Conservation (phyloP, 108 stramenopile genomes). For the Cyclotella choctawhatcheeana region DNA sequence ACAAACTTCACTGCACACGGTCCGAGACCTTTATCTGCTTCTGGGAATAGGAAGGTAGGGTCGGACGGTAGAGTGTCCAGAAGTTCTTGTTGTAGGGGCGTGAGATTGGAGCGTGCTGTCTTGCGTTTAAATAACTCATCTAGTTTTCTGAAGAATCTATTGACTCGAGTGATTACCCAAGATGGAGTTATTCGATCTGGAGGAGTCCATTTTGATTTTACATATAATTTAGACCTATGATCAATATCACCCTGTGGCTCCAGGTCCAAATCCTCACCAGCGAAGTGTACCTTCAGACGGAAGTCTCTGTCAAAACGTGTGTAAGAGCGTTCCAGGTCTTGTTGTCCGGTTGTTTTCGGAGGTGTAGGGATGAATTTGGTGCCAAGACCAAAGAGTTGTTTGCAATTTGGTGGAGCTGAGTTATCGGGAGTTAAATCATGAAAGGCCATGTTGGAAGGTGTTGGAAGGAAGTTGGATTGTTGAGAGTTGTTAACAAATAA, state of each 20-base stretch:
- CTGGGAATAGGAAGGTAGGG: slow-evolving; percentile 1
- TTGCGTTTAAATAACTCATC: background rate
- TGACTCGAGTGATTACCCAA: background rate
- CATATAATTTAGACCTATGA: background rate
- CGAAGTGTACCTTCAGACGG: background rate
- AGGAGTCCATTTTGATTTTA: slow-evolving; percentile 11
- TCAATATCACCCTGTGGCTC: background rate
- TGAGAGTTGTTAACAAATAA: background rate
- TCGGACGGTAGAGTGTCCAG: background rate
- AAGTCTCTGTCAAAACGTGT: background rate
- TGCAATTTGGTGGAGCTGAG: background rate
- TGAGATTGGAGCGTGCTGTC: background rate
- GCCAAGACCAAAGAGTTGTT: background rate
- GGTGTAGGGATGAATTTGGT: background rate
- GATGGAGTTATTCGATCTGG: background rate
- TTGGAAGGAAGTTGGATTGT: background rate
- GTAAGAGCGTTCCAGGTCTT: background rate
- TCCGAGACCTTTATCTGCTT: slow-evolving; percentile 2
- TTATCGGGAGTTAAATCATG: background rate
- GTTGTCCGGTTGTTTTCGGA: background rate
- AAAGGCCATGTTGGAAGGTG: background rate
- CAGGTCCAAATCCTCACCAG: background rate
- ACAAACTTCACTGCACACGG: background rate
- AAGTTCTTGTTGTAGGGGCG: background rate
- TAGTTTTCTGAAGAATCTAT: background rate